A percentile compares a stretch with the other conserved stretches of the same genome.
phyloP scores from a whole-genome alignment of 441 rosid species.

The Aleurites moluccanus region DNA sequence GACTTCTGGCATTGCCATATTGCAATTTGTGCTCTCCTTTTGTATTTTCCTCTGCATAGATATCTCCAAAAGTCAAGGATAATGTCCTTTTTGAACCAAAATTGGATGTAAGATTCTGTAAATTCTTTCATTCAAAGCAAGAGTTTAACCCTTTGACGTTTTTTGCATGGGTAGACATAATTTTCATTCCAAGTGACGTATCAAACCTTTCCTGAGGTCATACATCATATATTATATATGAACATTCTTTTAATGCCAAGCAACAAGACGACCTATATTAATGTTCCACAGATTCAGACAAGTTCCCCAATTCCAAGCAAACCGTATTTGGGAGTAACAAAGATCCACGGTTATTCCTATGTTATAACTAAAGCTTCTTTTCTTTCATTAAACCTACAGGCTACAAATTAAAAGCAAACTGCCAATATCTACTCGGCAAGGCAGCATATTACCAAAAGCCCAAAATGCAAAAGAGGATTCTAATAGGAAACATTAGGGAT shows the following conservation, averaged over 20 bases:
- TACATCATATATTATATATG: neutral
- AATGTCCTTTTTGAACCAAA: neutral
- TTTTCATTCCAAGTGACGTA: neutral
- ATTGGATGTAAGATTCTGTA: neutral
- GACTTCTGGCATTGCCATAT: neutral
- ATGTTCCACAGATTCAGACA: neutral
- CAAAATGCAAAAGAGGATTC: neutral
- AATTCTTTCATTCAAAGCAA: neutral
- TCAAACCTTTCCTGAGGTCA: neutral
- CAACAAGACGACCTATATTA: neutral
- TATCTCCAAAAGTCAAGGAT: neutral
- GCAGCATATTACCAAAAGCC: neutral
- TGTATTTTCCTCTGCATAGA: neutral
- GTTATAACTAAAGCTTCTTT: neutral
- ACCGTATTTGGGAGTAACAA: neutral
- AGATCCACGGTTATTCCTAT: neutral
- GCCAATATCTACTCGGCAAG: neutral
- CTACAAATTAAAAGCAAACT: neutral
- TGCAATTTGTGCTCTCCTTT: neutral
- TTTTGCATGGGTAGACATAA: neutral
- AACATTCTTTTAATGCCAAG: neutral
- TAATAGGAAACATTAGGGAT: no score
- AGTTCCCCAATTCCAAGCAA: slow-evolving; percentile 6
- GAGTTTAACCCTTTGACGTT: neutral
- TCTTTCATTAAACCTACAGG: no score